Percentiles rank a stretch among this genome's conserved stretches.
phyloP scores from a whole-genome alignment of 2,329 filamentous ascomycete species.

The Colletotrichum chrysophilum region DNA sequence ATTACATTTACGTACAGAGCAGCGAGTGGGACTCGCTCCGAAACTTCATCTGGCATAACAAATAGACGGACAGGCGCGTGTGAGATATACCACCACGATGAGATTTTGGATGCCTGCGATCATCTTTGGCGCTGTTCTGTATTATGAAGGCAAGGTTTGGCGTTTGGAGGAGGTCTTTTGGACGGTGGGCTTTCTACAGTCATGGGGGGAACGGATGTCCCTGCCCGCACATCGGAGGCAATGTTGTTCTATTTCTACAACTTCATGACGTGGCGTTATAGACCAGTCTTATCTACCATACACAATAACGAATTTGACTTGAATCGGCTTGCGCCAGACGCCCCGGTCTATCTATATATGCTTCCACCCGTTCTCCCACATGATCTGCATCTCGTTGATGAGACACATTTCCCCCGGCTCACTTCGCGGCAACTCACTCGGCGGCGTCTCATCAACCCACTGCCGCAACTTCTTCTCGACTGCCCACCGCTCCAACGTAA shows the following conservation, averaged over 20 bases:
- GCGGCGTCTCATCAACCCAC: conserved; percentile 26
- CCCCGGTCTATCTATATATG: not conserved
- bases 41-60: conserved; percentile 88
- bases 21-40: conserved; percentile 87
- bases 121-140: not conserved
- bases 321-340: not conserved
- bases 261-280: conserved; percentile 22
- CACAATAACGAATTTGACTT: not conserved
- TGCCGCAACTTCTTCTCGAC: conserved; percentile 45
- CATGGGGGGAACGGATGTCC: not conserved
- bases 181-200: not conserved
- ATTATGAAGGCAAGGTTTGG: not conserved
- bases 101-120: not conserved
- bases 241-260: not conserved
- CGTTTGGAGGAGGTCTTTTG: not conserved
- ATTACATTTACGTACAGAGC: conserved; percentile 91
- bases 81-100: not conserved
- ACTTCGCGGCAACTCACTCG: conserved; percentile 31
- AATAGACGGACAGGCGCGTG: conserved; percentile 39
- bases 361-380: conserved; percentile 48
- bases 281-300: conserved; percentile 20
- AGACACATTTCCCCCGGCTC: conserved; percentile 56
- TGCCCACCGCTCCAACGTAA: conserved; percentile 38
- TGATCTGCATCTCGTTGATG: conserved; percentile 65
- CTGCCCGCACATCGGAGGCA: not conserved